Conservation (phyloP, 2,329 filamentous ascomycete species). For the Talaromyces islandicus region DNA sequence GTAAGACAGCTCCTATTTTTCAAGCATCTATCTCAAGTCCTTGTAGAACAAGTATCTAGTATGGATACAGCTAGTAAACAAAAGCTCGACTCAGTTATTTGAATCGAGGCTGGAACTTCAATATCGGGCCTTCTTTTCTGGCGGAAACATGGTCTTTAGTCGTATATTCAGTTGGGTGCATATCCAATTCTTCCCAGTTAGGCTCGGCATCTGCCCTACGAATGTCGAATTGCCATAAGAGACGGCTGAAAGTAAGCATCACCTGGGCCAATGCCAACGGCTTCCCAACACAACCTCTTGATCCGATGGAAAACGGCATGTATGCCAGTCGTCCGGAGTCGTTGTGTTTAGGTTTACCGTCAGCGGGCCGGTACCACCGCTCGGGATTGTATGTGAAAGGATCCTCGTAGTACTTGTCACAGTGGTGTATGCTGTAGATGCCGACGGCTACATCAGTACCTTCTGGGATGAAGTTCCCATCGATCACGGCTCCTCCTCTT, state of each 20-base stretch:
- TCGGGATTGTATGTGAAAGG: conserved; percentile 1
- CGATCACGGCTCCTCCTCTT: conserved; percentile 9
- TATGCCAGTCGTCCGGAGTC: not conserved
- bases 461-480: conserved; percentile 12
- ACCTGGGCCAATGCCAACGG: not conserved
- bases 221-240: not conserved
- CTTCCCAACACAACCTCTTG: not conserved
- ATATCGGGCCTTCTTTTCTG: not conserved
- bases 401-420: not conserved
- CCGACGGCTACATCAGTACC: conserved; percentile 12
- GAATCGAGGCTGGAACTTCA: not conserved
- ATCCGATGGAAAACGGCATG: not conserved
- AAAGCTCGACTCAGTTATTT: not conserved
- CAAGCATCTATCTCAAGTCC: not conserved
- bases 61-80: not conserved
- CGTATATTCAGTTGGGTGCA: not conserved
- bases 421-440: conserved; percentile 10
- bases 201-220: not conserved
- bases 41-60: not conserved
- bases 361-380: not conserved
- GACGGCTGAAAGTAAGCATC: not conserved
- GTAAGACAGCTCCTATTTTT: not conserved
- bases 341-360: not conserved
- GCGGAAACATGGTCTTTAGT: not conserved
- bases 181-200: not conserved